Evolutionary conservation across 108 stramenopile species (phyloP).

Genomic region (Cyclotella choctawhatcheeana): DNA sequence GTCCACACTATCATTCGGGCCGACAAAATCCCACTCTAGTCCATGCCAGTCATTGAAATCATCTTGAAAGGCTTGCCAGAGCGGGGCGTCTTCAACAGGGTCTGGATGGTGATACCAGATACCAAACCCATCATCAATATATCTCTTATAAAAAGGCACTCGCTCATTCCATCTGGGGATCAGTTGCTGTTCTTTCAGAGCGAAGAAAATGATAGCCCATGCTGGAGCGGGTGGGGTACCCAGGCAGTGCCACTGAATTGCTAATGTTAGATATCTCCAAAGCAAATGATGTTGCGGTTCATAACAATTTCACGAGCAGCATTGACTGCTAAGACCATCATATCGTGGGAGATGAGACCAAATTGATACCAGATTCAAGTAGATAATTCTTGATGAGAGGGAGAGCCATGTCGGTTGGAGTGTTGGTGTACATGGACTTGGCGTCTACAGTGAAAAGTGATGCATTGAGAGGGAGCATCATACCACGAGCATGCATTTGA

Average conservation of each 20-base stretch:
- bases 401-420: not conserved
- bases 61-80: constrained; percentile 13
- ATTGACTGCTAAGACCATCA: not conserved
- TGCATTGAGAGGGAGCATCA: not conserved
- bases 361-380: not conserved
- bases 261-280: constrained; percentile 27
- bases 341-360: not conserved
- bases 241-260: constrained; percentile 17
- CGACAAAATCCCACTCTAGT: constrained; percentile 22
- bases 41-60: constrained; percentile 17
- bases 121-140: constrained; percentile 31
- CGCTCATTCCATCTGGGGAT: not conserved
- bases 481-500: too few relatives aligned
- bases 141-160: not conserved
- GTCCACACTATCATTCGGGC: constrained; percentile 2
- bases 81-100: not conserved
- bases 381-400: not conserved
- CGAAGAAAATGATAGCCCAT: constrained; percentile 16
- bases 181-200: not conserved
- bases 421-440: not conserved
- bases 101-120: constrained; percentile 17
- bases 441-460: not conserved
- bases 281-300: constrained; percentile 12
- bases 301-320: not conserved
- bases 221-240: constrained; percentile 20